Evolutionary conservation across 2,329 filamentous ascomycete genomes (phyloP).

Genomic region (Penicillium olsonii): DNA sequence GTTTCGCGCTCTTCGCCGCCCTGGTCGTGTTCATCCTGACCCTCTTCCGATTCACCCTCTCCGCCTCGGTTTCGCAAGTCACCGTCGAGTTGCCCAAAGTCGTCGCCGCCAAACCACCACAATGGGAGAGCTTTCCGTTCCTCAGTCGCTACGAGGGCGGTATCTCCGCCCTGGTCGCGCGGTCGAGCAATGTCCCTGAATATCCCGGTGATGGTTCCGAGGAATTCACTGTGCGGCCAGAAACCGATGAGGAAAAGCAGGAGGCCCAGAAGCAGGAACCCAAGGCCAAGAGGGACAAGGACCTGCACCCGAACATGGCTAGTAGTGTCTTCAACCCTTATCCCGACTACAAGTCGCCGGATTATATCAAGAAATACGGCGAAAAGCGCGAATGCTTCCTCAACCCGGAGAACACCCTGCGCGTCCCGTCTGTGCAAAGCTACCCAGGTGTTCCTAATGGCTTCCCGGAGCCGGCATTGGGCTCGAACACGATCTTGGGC

Average conservation of each 20-base stretch:
- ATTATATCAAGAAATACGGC: slow-evolving; percentile 59
- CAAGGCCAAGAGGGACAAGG: slow-evolving; percentile 18
- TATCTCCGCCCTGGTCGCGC: slow-evolving; percentile 68
- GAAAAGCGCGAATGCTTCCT: slow-evolving; percentile 76
- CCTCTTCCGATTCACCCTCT: slow-evolving; percentile 71
- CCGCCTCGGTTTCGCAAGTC: slow-evolving; percentile 31
- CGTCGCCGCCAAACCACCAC: slow-evolving; percentile 60
- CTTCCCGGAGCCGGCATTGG: slow-evolving; percentile 80
- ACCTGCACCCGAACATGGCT: slow-evolving; percentile 35
- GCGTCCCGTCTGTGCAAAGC: slow-evolving; percentile 69
- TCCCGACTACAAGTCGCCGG: slow-evolving; percentile 60
- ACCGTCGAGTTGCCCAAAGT: slow-evolving; percentile 55
- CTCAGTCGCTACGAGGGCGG: slow-evolving; percentile 89
- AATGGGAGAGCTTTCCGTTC: slow-evolving; percentile 86
- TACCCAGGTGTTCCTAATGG: slow-evolving; percentile 78
- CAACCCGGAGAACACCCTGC: slow-evolving; percentile 64
- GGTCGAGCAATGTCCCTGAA: slow-evolving; percentile 71
- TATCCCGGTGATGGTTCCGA: slow-evolving; percentile 69
- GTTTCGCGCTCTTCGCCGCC: slow-evolving; percentile 67
- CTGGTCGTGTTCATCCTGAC: slow-evolving; percentile 76
- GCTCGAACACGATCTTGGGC: slow-evolving; percentile 80
- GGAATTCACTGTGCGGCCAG: slow-evolving; percentile 53
- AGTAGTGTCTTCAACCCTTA: slow-evolving; percentile 69
- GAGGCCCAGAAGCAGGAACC: slow-evolving; percentile 29
- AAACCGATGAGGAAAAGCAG: slow-evolving; percentile 9